Conservation (phyloP, 2,329 filamentous ascomycete species). For the Monilinia aucupariae region DNA sequence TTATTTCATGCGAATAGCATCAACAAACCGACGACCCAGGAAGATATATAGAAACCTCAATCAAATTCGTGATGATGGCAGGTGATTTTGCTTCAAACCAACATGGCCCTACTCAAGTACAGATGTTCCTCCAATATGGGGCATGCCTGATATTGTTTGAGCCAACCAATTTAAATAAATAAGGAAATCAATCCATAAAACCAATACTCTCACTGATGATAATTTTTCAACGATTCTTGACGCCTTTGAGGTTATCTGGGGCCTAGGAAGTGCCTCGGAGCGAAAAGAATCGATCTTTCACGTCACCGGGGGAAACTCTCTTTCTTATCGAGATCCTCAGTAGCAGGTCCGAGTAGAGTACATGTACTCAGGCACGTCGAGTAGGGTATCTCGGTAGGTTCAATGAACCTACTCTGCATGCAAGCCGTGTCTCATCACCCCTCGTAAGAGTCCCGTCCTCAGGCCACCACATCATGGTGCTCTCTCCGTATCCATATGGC, state of each 20-base stretch:
- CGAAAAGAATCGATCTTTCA: not conserved
- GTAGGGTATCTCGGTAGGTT: no score
- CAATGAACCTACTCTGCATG: no score
- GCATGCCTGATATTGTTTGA: not conserved
- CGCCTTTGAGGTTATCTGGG: not conserved
- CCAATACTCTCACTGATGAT: not conserved
- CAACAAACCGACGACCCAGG: not conserved
- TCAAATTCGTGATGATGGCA: not conserved
- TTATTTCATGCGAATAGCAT: not conserved
- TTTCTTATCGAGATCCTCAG: no score
- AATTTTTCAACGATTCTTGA: not conserved
- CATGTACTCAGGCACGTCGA: no score
- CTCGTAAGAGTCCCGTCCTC: no score
- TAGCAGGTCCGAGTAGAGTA: no score
- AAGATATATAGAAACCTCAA: not conserved
- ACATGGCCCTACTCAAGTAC: not conserved
- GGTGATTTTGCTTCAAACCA: not conserved
- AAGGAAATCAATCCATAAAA: no score
- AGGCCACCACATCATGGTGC: no score
- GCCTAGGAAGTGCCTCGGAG: not conserved
- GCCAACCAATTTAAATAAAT: no score
- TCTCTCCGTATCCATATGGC: no score
- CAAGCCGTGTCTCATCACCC: no score
- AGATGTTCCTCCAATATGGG: not conserved
- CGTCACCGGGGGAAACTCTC: slow-evolving; percentile 6